Evolutionary conservation across 352 stramenopile species (phyloP).

Genomic region (Phytophthora europaea): DNA sequence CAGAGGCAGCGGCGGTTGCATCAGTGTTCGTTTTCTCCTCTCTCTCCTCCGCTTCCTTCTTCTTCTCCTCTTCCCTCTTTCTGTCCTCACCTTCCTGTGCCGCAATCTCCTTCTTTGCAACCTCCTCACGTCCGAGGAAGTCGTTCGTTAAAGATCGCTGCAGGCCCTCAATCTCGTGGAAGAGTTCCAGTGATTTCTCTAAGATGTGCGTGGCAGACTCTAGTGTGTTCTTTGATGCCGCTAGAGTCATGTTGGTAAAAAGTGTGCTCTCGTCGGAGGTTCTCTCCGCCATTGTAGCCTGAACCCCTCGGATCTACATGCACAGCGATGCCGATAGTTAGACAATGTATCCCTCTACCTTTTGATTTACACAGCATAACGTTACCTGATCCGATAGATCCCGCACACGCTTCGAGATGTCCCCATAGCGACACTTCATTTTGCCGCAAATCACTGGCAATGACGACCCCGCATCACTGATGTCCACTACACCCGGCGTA

Average conservation of each 20-base stretch:
- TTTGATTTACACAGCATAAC: neutral
- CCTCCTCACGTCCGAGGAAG: slow-evolving; percentile 39
- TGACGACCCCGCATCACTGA: slow-evolving; percentile 59
- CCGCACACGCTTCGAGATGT: slow-evolving; percentile 57
- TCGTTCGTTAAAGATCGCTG: slow-evolving; percentile 38
- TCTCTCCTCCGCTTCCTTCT: slow-evolving; percentile 19
- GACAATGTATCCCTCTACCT: neutral
- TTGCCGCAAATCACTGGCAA: slow-evolving; percentile 74
- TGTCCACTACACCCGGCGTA: slow-evolving; percentile 74
- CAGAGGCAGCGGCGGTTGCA: neutral
- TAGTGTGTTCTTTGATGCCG: slow-evolving; percentile 63
- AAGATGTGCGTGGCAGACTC: slow-evolving; percentile 64
- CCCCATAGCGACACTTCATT: slow-evolving; percentile 76
- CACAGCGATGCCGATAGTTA: neutral
- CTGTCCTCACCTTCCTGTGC: slow-evolving; percentile 29
- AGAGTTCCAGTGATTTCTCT: slow-evolving; percentile 64
- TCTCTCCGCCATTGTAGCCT: slow-evolving; percentile 34
- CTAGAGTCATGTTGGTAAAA: slow-evolving; percentile 65
- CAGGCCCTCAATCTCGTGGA: slow-evolving; percentile 59
- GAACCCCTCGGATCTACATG: slow-evolving; percentile 36
- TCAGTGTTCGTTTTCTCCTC: slow-evolving; percentile 20
- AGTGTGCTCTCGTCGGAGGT: slow-evolving; percentile 34
- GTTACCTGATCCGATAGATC: slow-evolving; percentile 65
- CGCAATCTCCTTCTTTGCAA: slow-evolving; percentile 32
- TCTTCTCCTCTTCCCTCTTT: slow-evolving; percentile 27